phyloP scores from a whole-genome alignment of 805 yeast genomes.

The Kuraishia hungarica region DNA sequence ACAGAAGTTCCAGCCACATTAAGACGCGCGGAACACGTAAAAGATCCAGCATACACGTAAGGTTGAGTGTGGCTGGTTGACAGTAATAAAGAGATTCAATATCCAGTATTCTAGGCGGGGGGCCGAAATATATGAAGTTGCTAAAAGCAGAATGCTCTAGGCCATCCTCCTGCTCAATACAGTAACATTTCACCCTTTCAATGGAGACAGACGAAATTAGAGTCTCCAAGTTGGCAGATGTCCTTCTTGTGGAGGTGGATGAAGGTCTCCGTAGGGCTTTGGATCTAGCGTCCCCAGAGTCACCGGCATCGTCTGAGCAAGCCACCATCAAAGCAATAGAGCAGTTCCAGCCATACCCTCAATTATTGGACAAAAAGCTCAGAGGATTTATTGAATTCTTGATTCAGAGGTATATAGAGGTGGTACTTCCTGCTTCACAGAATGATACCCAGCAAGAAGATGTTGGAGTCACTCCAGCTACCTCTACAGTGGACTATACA shows the following conservation, averaged over 20 bases:
- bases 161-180: too few relatives aligned
- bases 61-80: neutral
- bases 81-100: neutral
- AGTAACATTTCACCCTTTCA: neutral
- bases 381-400: conserved; percentile 22
- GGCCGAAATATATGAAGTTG: neutral
- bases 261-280: conserved; percentile 4
- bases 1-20: neutral
- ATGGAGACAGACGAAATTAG: conserved; percentile 25
- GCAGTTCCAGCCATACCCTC: conserved; percentile 48
- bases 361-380: conserved; percentile 36
- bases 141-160: neutral
- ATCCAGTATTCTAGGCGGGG: too few relatives aligned
- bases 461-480: neutral
- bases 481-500: neutral
- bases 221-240: conserved; percentile 19
- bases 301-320: neutral
- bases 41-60: neutral
- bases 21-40: neutral
- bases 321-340: conserved; percentile 22
- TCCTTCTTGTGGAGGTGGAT: conserved; percentile 11
- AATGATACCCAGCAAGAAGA: neutral
- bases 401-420: conserved; percentile 17
- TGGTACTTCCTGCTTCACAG: neutral
- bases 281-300: neutral